phyloP scores from a whole-genome alignment of 1,139 yeast genomes.

The Arxiozyma slooffiae region DNA sequence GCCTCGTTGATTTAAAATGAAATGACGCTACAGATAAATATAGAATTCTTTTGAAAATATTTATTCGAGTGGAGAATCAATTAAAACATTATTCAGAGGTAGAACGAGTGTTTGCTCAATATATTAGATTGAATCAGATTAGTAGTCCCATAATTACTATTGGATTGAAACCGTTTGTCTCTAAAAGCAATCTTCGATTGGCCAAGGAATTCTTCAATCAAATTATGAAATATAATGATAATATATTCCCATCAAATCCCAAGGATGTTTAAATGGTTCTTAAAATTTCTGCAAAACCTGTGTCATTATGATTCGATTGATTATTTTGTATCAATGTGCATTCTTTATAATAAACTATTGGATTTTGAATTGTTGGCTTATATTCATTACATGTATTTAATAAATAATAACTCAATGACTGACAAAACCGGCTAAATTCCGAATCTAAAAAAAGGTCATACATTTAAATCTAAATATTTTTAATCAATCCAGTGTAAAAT shows the following conservation, averaged over 20 bases:
- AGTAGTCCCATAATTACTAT: slow-evolving; percentile 15
- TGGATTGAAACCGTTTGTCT: slow-evolving; percentile 26
- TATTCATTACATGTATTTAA: slow-evolving; percentile 13
- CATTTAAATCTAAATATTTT: slow-evolving; percentile 11
- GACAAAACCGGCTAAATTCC: slow-evolving; percentile 9
- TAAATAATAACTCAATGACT: slow-evolving; percentile 8
- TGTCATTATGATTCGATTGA: slow-evolving; percentile 18
- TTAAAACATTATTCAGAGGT: slow-evolving; percentile 18
- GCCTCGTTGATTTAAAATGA: slow-evolving; percentile 1
- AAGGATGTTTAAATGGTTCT: slow-evolving; percentile 14
- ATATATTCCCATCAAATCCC: slow-evolving; percentile 20
- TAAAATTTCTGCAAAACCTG: slow-evolving; percentile 13
- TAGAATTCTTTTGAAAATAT: slow-evolving; percentile 11
- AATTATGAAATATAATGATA: slow-evolving; percentile 20
- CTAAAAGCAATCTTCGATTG: slow-evolving; percentile 21
- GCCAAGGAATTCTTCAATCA: slow-evolving; percentile 29
- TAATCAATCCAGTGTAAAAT: slow-evolving; percentile 12
- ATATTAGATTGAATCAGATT: slow-evolving; percentile 18
- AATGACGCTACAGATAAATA: slow-evolving; percentile 3
- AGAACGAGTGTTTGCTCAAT: slow-evolving; percentile 23
- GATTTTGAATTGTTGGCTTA: slow-evolving; percentile 8
- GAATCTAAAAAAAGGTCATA: background rate
- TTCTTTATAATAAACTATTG: slow-evolving; percentile 2
- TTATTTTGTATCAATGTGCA: slow-evolving; percentile 20
- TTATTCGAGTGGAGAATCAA: slow-evolving; percentile 15